Evolutionary conservation across 805 yeast genomes (phyloP).

Genomic region (Candida quercuum): DNA sequence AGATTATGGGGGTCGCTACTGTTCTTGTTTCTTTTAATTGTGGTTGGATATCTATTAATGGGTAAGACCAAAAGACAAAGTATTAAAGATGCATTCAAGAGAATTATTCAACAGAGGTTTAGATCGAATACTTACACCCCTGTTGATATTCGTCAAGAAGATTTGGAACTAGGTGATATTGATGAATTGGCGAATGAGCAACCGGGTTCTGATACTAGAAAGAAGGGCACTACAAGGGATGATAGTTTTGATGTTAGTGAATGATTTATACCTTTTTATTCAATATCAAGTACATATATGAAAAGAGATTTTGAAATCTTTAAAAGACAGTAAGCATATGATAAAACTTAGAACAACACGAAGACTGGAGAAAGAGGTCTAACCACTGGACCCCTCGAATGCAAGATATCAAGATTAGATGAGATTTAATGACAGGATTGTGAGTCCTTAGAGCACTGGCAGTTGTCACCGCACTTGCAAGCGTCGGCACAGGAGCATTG

Average conservation of each 20-base stretch:
- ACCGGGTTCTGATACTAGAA: not conserved
- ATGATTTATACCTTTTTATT: no score
- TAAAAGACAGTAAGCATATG: no score
- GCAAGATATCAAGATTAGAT: no score
- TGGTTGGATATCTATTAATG: conserved; percentile 29
- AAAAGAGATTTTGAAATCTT: no score
- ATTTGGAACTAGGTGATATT: conserved; percentile 13
- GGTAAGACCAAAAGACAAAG: conserved; percentile 26
- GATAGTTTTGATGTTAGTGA: conserved; percentile 1
- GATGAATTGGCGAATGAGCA: conserved; percentile 4
- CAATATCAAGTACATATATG: no score
- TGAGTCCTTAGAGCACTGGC: not conserved
- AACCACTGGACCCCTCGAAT: no score
- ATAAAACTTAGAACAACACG: not conserved
- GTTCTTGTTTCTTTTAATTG: conserved; percentile 25
- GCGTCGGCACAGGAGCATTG: not conserved
- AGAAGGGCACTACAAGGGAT: not conserved
- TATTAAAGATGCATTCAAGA: conserved; percentile 11
- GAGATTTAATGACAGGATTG: not conserved
- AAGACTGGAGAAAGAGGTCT: no score
- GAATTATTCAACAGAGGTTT: conserved; percentile 6
- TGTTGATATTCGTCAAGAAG: conserved; percentile 4
- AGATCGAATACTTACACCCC: conserved; percentile 4
- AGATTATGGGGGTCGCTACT: conserved; percentile 33
- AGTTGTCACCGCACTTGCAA: not conserved